Percentiles rank a stretch among this genome's conserved stretches.
These are phyloP conservation scores for Fusarium annulatum DNA, from an alignment of 2,329 filamentous ascomycete species.

Conservation along the genomic window DNA sequence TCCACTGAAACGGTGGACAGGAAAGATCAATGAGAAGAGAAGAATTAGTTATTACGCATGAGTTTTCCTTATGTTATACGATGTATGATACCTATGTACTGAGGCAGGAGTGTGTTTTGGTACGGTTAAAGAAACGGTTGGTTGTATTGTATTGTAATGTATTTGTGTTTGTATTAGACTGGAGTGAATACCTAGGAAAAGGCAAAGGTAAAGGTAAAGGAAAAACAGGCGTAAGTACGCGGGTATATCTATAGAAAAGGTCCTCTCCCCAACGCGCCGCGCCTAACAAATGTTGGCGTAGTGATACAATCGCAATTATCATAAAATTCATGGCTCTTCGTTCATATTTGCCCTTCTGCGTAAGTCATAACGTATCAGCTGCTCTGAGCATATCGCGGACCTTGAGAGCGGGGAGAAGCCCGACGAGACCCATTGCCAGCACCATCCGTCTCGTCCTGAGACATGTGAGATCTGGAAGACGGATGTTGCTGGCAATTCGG, in stretches of 20 bases:
- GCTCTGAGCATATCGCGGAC: slow-evolving; percentile 36
- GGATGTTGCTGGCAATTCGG: slow-evolving; percentile 30
- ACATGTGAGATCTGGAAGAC: slow-evolving; percentile 41
- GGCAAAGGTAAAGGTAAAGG: slow-evolving; percentile 15
- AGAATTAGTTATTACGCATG: background rate
- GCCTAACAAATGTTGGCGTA: slow-evolving; percentile 1
- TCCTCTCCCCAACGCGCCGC: slow-evolving; percentile 38
- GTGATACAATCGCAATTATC: slow-evolving; percentile 36
- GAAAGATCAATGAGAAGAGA: slow-evolving; percentile 37
- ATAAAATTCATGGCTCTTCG: slow-evolving; percentile 8
- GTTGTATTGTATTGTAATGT: slow-evolving; percentile 22
- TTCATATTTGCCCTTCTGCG: background rate
- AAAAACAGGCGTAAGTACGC: slow-evolving; percentile 34
- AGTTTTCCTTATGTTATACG: slow-evolving; percentile 22
- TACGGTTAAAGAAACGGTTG: slow-evolving; percentile 10
- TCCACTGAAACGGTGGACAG: slow-evolving; percentile 19
- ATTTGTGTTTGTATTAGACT: slow-evolving; percentile 17
- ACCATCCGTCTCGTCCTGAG: slow-evolving; percentile 46
- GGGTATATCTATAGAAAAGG: slow-evolving; percentile 44
- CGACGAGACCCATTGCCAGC: slow-evolving; percentile 48
- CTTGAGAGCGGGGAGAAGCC: slow-evolving; percentile 40
- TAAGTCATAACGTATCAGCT: slow-evolving; percentile 42
- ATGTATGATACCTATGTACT: slow-evolving; percentile 42
- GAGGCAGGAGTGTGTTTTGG: slow-evolving; percentile 18
- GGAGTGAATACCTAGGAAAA: slow-evolving; percentile 1